Evolutionary conservation across 1,139 yeast species (phyloP).

Genomic region (Magnusiomyces starmeri): DNA sequence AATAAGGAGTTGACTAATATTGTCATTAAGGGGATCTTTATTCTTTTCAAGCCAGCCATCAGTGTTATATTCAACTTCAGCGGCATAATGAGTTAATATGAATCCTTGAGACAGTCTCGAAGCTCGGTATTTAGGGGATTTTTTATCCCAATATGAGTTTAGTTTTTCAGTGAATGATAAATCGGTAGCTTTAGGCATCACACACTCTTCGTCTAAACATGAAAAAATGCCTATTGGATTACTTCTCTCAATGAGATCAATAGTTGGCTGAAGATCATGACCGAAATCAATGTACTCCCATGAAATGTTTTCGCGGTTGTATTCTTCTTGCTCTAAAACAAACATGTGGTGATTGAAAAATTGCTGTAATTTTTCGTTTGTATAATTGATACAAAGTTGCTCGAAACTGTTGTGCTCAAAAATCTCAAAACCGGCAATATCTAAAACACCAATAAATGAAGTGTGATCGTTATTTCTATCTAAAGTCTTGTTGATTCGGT

Average conservation of each 20-base stretch:
- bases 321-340: conserved; percentile 93
- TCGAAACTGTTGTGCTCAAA: conserved; percentile 89
- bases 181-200: conserved; percentile 87
- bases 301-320: conserved; percentile 82
- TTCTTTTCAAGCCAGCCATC: conserved; percentile 94
- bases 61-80: conserved; percentile 84
- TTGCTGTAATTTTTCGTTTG: conserved; percentile 93
- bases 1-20: conserved; percentile 52
- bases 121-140: conserved; percentile 54
- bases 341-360: conserved; percentile 97
- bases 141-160: conserved; percentile 54
- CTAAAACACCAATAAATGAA: conserved; percentile 85
- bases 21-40: conserved; percentile 85
- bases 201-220: conserved; percentile 88
- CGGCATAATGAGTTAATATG: conserved; percentile 87
- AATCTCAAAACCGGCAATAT: conserved; percentile 96
- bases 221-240: conserved; percentile 83
- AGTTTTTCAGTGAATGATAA: conserved; percentile 76
- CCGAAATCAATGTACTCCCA: conserved; percentile 98
- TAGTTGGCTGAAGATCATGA: conserved; percentile 91
- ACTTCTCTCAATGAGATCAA: conserved; percentile 75
- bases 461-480: conserved; percentile 37
- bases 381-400: conserved; percentile 91
- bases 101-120: conserved; percentile 55
- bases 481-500: conserved; percentile 66